Base-by-base conservation (phyloP, 495 filamentous ascomycete species). In the Rusavskia elegans region DNA sequence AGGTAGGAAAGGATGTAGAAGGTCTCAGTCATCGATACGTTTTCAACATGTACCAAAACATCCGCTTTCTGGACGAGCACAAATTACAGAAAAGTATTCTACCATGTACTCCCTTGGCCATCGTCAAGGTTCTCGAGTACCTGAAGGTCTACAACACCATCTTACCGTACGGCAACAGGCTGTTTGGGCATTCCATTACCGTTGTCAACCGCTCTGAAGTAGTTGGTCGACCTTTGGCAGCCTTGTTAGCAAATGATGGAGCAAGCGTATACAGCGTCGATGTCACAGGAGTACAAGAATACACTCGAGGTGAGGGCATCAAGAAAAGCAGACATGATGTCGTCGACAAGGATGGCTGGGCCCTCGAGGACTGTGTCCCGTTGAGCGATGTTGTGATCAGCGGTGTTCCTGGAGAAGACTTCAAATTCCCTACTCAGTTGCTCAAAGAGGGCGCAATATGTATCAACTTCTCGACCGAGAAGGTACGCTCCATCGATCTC, bases 31-130 rank as follows among this genome's bases (percentile, higher is more conserved):
- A 96, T 64, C 81, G 77, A 53, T 92, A 96, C 69, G 82, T 96
- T 61, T 92, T 89, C 78, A 98, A 98, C 75, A 94, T 98, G 87
- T 98, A 96, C 72, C 84, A 96, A 72, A 98, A 98, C 69, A 78
- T 92, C 60, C 86, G 92, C 48, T 96, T 87, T 71, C 74, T 98
- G 35, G 92, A 98, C 70, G 79, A 81, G 19, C 61, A 69, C 29
- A 85, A 89, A 64, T 70, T 68, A 42, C 84, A 86, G 66, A 98
- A 98, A 66, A 90, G 81, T 49, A 83, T 98, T 42, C 74, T 98
- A 20, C 92, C 92, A 14, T 98, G 92, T 73, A 98, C 92, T 1
- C 92, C 92, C 20, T 76, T 98, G 32, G 92, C 92, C 29, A 80
- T 93, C 54, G 82, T 98, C 68, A 98, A 98, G 77, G 88, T 95